Conservation (phyloP, 2,329 filamentous ascomycete genomes). For the Periconia sp. region DNA sequence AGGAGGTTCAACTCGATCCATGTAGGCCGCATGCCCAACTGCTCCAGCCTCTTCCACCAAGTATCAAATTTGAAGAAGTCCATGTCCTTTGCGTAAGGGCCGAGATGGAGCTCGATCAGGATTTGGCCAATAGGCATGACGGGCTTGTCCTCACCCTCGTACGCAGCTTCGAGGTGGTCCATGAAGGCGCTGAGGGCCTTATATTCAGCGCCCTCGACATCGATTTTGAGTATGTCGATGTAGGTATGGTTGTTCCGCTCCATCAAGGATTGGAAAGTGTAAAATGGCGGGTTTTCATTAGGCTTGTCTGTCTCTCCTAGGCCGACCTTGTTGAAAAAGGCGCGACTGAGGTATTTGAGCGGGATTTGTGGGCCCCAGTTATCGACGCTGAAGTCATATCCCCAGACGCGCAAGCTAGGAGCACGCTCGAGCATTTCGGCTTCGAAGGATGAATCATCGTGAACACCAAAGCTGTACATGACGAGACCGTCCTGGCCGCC, state of each 20-base stretch:
- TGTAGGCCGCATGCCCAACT: slow-evolving; percentile 41
- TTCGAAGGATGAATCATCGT: slow-evolving; percentile 42
- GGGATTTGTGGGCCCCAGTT: slow-evolving; percentile 39
- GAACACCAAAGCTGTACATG: slow-evolving; percentile 43
- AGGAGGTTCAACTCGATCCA: slow-evolving; percentile 44
- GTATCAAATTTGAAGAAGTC: slow-evolving; percentile 33
- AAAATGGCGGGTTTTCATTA: slow-evolving; percentile 29
- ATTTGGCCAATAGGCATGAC: slow-evolving; percentile 40
- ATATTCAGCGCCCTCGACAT: slow-evolving; percentile 41
- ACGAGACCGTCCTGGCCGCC: slow-evolving; percentile 29
- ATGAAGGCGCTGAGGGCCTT: slow-evolving; percentile 37
- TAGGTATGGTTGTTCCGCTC: slow-evolving; percentile 40
- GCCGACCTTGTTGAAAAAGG: slow-evolving; percentile 38
- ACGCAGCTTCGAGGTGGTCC: slow-evolving; percentile 31
- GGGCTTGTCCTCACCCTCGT: slow-evolving; percentile 21
- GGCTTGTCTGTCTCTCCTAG: slow-evolving; percentile 34
- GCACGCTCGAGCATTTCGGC: slow-evolving; percentile 42
- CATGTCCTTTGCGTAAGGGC: slow-evolving; percentile 23
- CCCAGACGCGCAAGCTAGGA: slow-evolving; percentile 39
- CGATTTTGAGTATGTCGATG: slow-evolving; percentile 43
- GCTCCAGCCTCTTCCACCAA: slow-evolving; percentile 43
- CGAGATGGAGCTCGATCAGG: slow-evolving; percentile 42
- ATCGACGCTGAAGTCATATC: slow-evolving; percentile 40
- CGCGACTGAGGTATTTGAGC: slow-evolving; percentile 17
- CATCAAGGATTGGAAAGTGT: slow-evolving; percentile 36